Base-by-base conservation (phyloP, 768 basidiomycete species). In the Agaricus subrufescens region DNA sequence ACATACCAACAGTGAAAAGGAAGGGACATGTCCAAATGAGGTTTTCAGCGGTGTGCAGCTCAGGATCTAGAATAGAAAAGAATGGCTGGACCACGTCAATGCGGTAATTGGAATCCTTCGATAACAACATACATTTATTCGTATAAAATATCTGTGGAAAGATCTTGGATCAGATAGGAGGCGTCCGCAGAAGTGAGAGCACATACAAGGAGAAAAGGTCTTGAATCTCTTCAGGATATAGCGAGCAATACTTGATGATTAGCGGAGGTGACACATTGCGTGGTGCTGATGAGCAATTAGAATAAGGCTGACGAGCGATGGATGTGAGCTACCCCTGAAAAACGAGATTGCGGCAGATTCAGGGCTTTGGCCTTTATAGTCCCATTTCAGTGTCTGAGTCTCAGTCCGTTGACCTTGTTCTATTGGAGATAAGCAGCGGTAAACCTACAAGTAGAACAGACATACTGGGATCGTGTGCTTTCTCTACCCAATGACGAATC, bases 1-100 rank as follows among this genome's bases (percentile, higher is more conserved):
- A 78, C 78, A 73, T 58, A 84, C 84, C 71, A 59, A 83, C 80
- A 46, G 82, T 84, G 67, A 85, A 83, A 12, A 84, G 70, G 63
- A 84, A 83, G 8, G 83, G 83, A 56, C 75, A 75, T 7, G 75
- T 73, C 68, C 80, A 78, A 48, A 84, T 77, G 25, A 84, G 70
- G 11, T 75, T 70, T 30, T 73, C 70, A 7, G 84, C 78, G 0
- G 77, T 81, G 62, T 85, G 83, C 15, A 84, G 71, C 39, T 73
- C 77, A 37, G 74, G 75, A 65, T 86, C 84, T 47, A 85, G 70
- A 52, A 85, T 74, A 7, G 81, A 80, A 61, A 84, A 81, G 60
- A 75, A 81, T 1, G 82, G 79, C 82, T 84, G 59, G 46, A 53
- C 23, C 50, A 52, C 6, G 43, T 43, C 54, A 56, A 40, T 4